These are phyloP conservation scores for Xylariomycetidae sp. DNA, from an alignment of 2,329 filamentous ascomycete species.

Conservation along the genomic window DNA sequence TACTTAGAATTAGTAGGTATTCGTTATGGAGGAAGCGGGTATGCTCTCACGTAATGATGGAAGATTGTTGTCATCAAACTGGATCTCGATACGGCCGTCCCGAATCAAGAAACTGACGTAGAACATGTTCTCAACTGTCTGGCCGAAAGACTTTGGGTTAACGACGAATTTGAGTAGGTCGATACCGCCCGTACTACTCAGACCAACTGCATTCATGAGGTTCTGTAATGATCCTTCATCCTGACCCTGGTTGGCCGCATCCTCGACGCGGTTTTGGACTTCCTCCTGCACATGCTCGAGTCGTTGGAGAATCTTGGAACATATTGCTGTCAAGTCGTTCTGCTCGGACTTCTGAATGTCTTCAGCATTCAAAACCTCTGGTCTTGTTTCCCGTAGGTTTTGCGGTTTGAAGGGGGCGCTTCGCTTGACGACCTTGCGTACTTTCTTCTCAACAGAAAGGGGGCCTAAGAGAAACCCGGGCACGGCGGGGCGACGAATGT, in stretches of 20 bases:
- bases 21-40: neutral
- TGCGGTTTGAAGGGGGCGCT: constrained; percentile 66
- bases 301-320: constrained; percentile 65
- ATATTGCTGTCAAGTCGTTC: constrained; percentile 74
- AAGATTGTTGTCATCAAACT: constrained; percentile 65
- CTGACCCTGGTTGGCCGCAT: constrained; percentile 40
- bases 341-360: constrained; percentile 74
- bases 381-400: constrained; percentile 65
- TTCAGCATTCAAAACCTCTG: constrained; percentile 69
- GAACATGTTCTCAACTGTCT: constrained; percentile 95
- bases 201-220: constrained; percentile 60
- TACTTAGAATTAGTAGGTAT: constrained; percentile 16
- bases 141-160: constrained; percentile 85
- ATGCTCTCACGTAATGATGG: constrained; percentile 71
- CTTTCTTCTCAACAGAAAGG: constrained; percentile 81
- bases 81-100: constrained; percentile 74
- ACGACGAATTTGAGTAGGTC: constrained; percentile 82
- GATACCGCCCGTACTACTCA: constrained; percentile 67
- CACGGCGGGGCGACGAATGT: constrained; percentile 69
- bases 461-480: constrained; percentile 85
- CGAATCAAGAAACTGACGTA: constrained; percentile 92
- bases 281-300: constrained; percentile 47
- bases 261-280: constrained; percentile 41
- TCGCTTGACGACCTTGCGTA: constrained; percentile 65
- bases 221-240: constrained; percentile 40